These are phyloP conservation scores for Boletus rubropictus DNA, from an alignment of 768 basidiomycete species.

Conservation along the genomic window DNA sequence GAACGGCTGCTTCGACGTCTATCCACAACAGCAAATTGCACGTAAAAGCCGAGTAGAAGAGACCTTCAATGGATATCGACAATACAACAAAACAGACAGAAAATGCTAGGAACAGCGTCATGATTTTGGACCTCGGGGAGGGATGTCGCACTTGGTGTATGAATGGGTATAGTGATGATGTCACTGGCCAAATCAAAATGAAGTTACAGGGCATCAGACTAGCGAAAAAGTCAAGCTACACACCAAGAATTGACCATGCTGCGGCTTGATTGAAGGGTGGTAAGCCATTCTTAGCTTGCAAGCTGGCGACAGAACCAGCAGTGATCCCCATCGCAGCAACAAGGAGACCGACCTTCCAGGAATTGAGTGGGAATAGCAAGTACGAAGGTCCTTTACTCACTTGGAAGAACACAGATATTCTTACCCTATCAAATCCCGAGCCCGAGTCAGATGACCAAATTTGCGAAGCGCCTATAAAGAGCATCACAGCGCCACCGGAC, in stretches of 20 bases:
- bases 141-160: constrained; percentile 31
- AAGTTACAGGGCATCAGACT: neutral
- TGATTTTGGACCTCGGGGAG: constrained; percentile 44
- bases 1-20: constrained; percentile 45
- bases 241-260: constrained; percentile 66
- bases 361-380: neutral
- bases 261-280: constrained; percentile 52
- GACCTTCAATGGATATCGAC: constrained; percentile 75
- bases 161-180: constrained; percentile 50
- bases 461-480: constrained; percentile 31
- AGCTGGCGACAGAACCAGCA: constrained; percentile 47
- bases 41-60: constrained; percentile 72
- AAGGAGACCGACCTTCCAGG: constrained; percentile 40
- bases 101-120: constrained; percentile 65
- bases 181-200: constrained; percentile 38
- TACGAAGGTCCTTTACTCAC: constrained; percentile 9
- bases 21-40: constrained; percentile 63
- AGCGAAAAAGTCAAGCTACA: constrained; percentile 14
- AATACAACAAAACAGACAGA: constrained; percentile 72
- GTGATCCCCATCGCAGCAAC: constrained; percentile 48
- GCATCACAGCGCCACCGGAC: constrained; percentile 43
- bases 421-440: neutral
- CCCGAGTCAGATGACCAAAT: constrained; percentile 3
- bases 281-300: constrained; percentile 64
- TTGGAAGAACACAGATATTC: constrained; percentile 16